Evolutionary conservation across 2,329 filamentous ascomycete genomes (phyloP).

Genomic region (Microsporum ferrugineum): DNA sequence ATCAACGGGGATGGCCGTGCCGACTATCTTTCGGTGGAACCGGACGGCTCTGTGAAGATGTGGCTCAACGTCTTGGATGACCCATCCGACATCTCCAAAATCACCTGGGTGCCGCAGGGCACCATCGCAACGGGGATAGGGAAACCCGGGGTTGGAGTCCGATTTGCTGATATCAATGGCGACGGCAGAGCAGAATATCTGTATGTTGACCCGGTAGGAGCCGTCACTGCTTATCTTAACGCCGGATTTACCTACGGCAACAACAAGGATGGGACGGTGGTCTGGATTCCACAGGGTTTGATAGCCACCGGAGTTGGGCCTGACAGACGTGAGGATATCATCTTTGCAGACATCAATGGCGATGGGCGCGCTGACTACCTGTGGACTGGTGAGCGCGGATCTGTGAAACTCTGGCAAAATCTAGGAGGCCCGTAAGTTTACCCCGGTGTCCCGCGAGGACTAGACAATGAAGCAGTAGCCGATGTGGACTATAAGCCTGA

Average conservation of each 20-base stretch:
- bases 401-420: not conserved
- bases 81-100: not conserved
- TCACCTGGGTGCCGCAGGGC: not conserved
- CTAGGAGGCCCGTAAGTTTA: slow-evolving; percentile 1
- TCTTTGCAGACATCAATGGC: slow-evolving; percentile 12
- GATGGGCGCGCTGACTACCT: slow-evolving; percentile 9
- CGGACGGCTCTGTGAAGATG: slow-evolving; percentile 3
- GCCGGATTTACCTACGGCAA: slow-evolving; percentile 3
- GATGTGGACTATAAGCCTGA: no score
- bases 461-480: no score
- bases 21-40: slow-evolving; percentile 8
- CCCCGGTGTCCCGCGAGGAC: not conserved
- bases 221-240: slow-evolving; percentile 9
- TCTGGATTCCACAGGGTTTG: slow-evolving; percentile 5
- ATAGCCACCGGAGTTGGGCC: slow-evolving; percentile 7
- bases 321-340: not conserved
- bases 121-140: not conserved
- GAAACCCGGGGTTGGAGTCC: no score
- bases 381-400: not conserved
- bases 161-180: no score
- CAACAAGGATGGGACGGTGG: not conserved
- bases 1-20: slow-evolving; percentile 8
- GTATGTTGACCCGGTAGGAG: no score
- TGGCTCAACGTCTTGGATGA: slow-evolving; percentile 5
- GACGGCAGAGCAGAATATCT: no score